A percentile compares a stretch with the other conserved stretches of the same genome.
Evolutionary conservation across 805 yeast species (phyloP).

Genomic region (Sugiyamaella floridensis): DNA sequence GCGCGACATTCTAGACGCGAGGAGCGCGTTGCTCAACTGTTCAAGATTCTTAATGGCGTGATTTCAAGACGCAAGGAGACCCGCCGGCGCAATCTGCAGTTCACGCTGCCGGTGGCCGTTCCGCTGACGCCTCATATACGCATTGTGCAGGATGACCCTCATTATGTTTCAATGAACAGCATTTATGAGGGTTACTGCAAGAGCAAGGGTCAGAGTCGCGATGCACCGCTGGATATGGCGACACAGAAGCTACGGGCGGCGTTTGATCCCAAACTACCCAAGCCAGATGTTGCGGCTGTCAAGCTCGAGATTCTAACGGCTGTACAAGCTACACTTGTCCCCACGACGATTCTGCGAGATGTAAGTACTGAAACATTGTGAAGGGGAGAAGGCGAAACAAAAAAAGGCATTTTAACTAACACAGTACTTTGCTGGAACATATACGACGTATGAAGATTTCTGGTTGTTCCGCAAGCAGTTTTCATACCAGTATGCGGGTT

Average conservation of each 20-base stretch:
- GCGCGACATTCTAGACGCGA: constrained; percentile 96
- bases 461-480: constrained; percentile 97
- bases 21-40: constrained; percentile 86
- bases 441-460: constrained; percentile 80
- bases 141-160: constrained; percentile 73
- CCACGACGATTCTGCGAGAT: constrained; percentile 72
- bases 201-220: constrained; percentile 64
- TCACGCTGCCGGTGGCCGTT: constrained; percentile 84
- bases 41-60: constrained; percentile 79
- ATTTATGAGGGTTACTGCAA: constrained; percentile 85
- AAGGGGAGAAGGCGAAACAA: background rate
- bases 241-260: constrained; percentile 85
- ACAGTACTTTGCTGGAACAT: constrained; percentile 56
- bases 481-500: constrained; percentile 88
- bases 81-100: constrained; percentile 73
- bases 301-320: constrained; percentile 88
- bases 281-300: constrained; percentile 82
- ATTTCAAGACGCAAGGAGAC: constrained; percentile 78
- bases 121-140: constrained; percentile 94
- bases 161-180: constrained; percentile 68
- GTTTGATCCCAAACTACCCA: constrained; percentile 85
- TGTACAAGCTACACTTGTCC: constrained; percentile 80
- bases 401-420: background rate
- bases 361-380: constrained; percentile 12
- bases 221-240: constrained; percentile 83